These are phyloP conservation scores for Chloris gayana DNA, from an alignment of 176 grass and related monocot genomes.

Conservation along the genomic window DNA sequence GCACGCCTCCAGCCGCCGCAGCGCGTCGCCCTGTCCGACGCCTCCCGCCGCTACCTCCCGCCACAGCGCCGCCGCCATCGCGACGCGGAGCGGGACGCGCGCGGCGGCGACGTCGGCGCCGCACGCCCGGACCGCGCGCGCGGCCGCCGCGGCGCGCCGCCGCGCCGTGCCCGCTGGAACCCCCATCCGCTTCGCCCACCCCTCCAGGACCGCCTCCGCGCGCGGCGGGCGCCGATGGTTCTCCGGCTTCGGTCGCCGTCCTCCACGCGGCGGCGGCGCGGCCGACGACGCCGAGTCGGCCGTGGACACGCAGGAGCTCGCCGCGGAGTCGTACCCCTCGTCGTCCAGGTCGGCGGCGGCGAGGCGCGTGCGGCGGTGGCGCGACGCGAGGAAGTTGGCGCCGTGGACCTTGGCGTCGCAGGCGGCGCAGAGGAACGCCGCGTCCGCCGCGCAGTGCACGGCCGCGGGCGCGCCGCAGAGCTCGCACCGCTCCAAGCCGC, in stretches of 20 bases:
- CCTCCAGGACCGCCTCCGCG: conserved; percentile 44
- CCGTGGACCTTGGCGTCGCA: conserved; percentile 89
- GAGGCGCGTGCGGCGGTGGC: conserved; percentile 58
- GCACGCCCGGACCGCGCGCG: conserved; percentile 11
- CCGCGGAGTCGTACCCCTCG: conserved; percentile 1
- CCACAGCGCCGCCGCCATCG: conserved; percentile 54
- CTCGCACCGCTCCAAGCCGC: conserved; percentile 38
- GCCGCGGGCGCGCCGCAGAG: conserved; percentile 52
- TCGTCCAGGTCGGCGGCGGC: neutral
- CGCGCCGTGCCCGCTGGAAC: neutral
- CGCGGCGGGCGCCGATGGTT: neutral
- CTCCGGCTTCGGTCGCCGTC: neutral
- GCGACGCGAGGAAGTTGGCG: conserved; percentile 87
- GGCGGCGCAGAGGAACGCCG: conserved; percentile 60
- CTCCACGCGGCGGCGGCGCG: neutral
- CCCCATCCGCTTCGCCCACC: conserved; percentile 44
- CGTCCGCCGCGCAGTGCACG: conserved; percentile 85
- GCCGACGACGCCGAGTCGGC: conserved; percentile 42
- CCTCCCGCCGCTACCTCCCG: conserved; percentile 9
- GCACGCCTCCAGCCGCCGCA: conserved; percentile 52
- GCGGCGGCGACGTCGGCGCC: neutral
- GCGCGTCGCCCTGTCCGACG: neutral
- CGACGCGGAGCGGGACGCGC: conserved; percentile 33
- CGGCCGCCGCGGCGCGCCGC: neutral
- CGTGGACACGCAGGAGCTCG: conserved; percentile 27